Base-by-base conservation (phyloP, 768 basidiomycete genomes). In the Leucosporidium creatinivorum region DNA sequence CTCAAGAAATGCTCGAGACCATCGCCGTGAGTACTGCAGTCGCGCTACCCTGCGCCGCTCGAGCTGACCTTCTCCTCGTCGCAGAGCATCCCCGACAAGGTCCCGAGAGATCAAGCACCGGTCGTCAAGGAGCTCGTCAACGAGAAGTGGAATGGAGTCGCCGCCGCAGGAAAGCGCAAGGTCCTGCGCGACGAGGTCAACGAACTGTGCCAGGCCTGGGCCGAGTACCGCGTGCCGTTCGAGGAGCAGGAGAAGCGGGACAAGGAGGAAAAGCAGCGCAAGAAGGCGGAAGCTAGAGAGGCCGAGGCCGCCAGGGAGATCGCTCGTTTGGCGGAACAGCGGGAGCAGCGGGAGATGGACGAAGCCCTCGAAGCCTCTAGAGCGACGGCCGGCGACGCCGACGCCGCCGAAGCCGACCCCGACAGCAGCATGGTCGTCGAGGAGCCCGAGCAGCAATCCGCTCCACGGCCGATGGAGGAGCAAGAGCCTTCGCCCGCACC, bases 1-100 rank as follows among this genome's bases (percentile, higher is more conserved):
- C 91, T 0, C 74, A 77, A 0, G 23, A 21, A 0, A 57, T 63
- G 26, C 36, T 69, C 30, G 13, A 26, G 12, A 12, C 25, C 36
- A 52, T 67, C 30, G 26, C 58, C 23, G 39, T 61, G 17, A 44
- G 59, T 48, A n/a, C 12, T 49, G 9, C 18, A 19, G 33, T 25
- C 17, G 18, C 47, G 4, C 23, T 49, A 21, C 13, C 18, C 2
- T 47, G n/a, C 36, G 23, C 25, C 3, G 10, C 21, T 7, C 15
- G 26, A 19, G 48, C 44, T 30, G 26, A 60, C 8, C 9, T 23
- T 4, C 1, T 5, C 33, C 1, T 44, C 10, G 10, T 2, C 23
- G 23, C 23, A 58, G 55, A 33, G 39, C 51, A 15, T 52, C 17
- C 51, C n/a, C 26, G 51, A 17, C 47, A 23, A 48, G 59, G 28